Conservation (phyloP, 768 basidiomycete species). For the Amylocystis lapponica region DNA sequence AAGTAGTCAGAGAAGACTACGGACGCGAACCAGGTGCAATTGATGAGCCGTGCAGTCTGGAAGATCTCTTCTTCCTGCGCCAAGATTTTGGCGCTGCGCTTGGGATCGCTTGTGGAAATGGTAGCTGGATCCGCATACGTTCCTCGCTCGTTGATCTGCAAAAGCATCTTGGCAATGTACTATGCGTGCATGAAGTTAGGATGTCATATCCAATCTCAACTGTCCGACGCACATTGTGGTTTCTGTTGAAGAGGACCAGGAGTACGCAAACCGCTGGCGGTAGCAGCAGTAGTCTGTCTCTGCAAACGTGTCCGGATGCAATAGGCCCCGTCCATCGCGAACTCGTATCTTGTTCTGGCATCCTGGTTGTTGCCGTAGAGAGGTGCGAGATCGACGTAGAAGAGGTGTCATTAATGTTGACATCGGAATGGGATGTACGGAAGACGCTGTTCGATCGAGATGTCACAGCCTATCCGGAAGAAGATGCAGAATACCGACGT, state of each 20-base stretch:
- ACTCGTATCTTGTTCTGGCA: constrained; percentile 52
- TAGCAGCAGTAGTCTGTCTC: constrained; percentile 77
- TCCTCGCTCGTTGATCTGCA: constrained; percentile 77
- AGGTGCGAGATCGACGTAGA: constrained; percentile 80
- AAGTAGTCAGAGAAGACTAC: constrained; percentile 85
- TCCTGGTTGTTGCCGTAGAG: constrained; percentile 72
- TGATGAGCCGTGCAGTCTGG: constrained; percentile 73
- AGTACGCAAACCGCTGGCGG: constrained; percentile 71
- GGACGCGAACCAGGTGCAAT: constrained; percentile 75
- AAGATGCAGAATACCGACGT: constrained; percentile 32
- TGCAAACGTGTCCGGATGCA: constrained; percentile 69
- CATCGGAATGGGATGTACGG: constrained; percentile 66
- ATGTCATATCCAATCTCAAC: background rate
- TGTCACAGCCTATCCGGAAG: background rate
- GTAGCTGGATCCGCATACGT: constrained; percentile 51
- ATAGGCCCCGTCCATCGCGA: constrained; percentile 57
- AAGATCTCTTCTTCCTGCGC: constrained; percentile 55
- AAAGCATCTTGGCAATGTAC: constrained; percentile 74
- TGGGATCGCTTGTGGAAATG: constrained; percentile 25
- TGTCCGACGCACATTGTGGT: constrained; percentile 64
- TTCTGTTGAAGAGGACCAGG: constrained; percentile 86
- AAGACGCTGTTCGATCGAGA: constrained; percentile 50
- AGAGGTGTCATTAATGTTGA: constrained; percentile 76
- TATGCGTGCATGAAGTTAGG: constrained; percentile 22
- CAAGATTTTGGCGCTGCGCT: constrained; percentile 28